These are phyloP conservation scores for Trichoderma breve DNA, from an alignment of 2,329 filamentous ascomycete species.

Conservation along the genomic window DNA sequence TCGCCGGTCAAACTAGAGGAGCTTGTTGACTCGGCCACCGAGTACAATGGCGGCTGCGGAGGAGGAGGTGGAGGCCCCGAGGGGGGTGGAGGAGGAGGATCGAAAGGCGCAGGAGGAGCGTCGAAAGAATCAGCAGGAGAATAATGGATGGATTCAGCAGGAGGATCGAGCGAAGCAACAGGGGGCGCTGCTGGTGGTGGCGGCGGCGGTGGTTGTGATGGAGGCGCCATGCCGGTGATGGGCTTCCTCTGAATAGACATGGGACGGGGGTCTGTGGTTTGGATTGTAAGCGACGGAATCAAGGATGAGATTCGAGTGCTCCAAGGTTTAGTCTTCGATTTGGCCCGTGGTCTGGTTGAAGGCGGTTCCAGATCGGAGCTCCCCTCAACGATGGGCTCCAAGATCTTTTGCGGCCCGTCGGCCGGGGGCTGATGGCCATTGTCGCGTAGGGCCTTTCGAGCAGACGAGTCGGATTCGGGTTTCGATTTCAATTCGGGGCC, in stretches of 20 bases:
- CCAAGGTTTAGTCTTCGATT: slow-evolving; percentile 37
- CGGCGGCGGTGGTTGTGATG: slow-evolving; percentile 26
- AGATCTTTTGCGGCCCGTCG: slow-evolving; percentile 8
- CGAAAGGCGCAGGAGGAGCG: slow-evolving; percentile 3
- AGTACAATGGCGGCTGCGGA: neutral
- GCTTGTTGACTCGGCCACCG: slow-evolving; percentile 7
- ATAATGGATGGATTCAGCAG: neutral
- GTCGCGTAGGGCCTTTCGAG: slow-evolving; percentile 29
- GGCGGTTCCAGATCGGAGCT: slow-evolving; percentile 24
- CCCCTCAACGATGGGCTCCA: neutral
- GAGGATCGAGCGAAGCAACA: neutral
- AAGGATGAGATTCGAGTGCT: slow-evolving; percentile 37
- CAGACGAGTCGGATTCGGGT: slow-evolving; percentile 6
- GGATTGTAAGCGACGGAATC: slow-evolving; percentile 39
- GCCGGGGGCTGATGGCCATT: slow-evolving; percentile 17
- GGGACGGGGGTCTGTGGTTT: slow-evolving; percentile 30
- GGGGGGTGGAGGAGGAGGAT: neutral
- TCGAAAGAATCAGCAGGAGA: neutral
- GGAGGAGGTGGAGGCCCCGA: neutral
- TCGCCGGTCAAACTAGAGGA: neutral
- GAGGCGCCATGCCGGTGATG: slow-evolving; percentile 20
- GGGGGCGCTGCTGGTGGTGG: slow-evolving; percentile 21
- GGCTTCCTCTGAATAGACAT: slow-evolving; percentile 29
- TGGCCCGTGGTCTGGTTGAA: slow-evolving; percentile 27
- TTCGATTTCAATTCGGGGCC: slow-evolving; percentile 26